Evolutionary conservation across 148 eudicot species (phyloP).

Genomic region (Vaccinium myrtillus): DNA sequence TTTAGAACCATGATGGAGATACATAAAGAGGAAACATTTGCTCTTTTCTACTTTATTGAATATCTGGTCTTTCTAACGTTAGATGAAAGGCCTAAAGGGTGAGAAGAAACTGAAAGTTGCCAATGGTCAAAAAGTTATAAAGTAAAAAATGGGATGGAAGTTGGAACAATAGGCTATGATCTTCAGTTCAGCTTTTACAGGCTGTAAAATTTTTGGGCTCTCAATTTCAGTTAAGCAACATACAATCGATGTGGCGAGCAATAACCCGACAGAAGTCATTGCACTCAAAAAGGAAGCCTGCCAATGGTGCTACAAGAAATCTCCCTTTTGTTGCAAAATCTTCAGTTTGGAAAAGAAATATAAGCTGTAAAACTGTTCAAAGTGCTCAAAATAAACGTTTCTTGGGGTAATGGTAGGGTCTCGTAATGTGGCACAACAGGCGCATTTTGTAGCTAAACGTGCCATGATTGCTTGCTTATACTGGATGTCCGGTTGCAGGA

Average conservation of each 20-base stretch:
- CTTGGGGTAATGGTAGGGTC: background rate
- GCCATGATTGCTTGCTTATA: background rate
- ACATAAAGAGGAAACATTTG: slow-evolving; percentile 3
- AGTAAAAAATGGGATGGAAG: background rate
- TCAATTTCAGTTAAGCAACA: background rate
- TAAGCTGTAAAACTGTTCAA: background rate
- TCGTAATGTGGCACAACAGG: background rate
- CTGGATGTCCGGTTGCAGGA: no score
- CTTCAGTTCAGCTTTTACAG: slow-evolving; percentile 5
- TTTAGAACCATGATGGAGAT: slow-evolving; percentile 3
- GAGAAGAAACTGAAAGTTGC: background rate
- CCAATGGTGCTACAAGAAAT: background rate
- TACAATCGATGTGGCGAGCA: background rate
- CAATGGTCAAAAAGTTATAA: background rate
- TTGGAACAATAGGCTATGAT: background rate
- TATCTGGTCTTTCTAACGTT: background rate
- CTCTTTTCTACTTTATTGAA: slow-evolving; percentile 4
- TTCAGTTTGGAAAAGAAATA: background rate
- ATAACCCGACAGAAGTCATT: background rate
- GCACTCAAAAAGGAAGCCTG: background rate
- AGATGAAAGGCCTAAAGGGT: background rate
- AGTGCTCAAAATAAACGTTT: background rate
- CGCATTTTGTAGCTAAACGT: background rate
- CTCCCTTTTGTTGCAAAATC: background rate
- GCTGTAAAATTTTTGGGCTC: background rate